Conservation (phyloP, 2,329 filamentous ascomycete genomes). For the Moelleriella libera region DNA sequence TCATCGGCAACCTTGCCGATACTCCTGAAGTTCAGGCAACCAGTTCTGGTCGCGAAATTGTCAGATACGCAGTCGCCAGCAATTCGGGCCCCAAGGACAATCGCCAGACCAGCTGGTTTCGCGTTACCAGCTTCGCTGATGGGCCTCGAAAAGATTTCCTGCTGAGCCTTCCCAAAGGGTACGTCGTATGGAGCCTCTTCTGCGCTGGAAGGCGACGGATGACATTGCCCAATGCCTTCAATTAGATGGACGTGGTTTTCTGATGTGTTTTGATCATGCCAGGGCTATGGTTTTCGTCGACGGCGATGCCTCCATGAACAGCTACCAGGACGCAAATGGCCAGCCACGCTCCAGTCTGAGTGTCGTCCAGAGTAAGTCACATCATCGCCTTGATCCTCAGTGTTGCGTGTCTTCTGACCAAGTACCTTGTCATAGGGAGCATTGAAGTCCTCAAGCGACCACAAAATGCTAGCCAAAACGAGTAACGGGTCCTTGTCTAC, state of each 20-base stretch:
- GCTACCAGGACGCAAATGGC: slow-evolving; percentile 57
- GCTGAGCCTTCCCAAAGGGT: slow-evolving; percentile 72
- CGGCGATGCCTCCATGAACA: slow-evolving; percentile 58
- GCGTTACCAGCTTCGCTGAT: slow-evolving; percentile 59
- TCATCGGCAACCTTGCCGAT: slow-evolving; percentile 74
- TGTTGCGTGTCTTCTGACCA: neutral
- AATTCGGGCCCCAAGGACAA: slow-evolving; percentile 53
- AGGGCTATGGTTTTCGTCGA: slow-evolving; percentile 75
- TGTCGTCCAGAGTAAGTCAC: slow-evolving; percentile 63
- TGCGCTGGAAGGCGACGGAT: neutral
- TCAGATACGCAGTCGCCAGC: slow-evolving; percentile 67
- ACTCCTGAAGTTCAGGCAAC: slow-evolving; percentile 63
- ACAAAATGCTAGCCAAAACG: slow-evolving; percentile 10
- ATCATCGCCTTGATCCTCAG: neutral
- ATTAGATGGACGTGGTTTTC: neutral
- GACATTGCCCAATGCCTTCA: neutral
- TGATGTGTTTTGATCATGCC: neutral
- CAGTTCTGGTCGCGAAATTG: slow-evolving; percentile 54
- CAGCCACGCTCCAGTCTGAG: slow-evolving; percentile 49
- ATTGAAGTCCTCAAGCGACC: slow-evolving; percentile 32
- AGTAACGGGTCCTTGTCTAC: slow-evolving; percentile 5
- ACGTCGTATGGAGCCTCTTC: slow-evolving; percentile 22
- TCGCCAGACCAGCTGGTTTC: slow-evolving; percentile 74
- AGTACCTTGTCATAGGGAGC: slow-evolving; percentile 16
- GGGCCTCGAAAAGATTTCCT: slow-evolving; percentile 59